Evolutionary conservation across 352 stramenopile genomes (phyloP), one percentile per base, ranked within the genome.

Genomic region (Elongisporangium undulatum): DNA sequence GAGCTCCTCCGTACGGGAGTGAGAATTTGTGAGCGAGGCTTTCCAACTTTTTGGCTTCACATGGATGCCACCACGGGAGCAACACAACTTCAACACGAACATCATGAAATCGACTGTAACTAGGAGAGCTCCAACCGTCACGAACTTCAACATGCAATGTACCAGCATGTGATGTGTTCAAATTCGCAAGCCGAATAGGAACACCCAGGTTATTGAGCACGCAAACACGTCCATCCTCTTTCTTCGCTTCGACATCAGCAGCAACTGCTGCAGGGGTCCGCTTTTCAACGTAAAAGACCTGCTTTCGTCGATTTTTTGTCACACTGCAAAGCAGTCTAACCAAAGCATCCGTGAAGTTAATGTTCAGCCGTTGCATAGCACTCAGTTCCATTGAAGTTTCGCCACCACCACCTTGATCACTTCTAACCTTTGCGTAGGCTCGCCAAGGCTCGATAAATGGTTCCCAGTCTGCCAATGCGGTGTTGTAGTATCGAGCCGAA

Each of bases 191-290:
- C 5, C 86, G 85, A 70, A 96, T 95, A 3, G 87, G 84, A 45
- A 94, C 86, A 34, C 87, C 87, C 2, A 96, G 72, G 53, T 94
- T 96, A 61, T 96, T 96, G 7, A 94, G 69, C n/a, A 96, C 87
- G 51, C 81, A 93, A 10, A 96, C 87, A 29, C 87, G 79, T 1
- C 85, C 85, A 49, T 92, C 78, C 53, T 92, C 85, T 62, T 94
- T 92, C 67, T 87, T 93, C 4, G 86, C 83, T 63, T 92, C 82
- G 1, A 76, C 83, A 55, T 94, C 83, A 17, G 85, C 83, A 26
- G 85, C 85, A 6, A 92, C 83, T 15, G 84, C 82, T 0, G 82
- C 80, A 22, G 89, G 82, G 1, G 85, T 88, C 6, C 87, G 77
- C 39, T 90, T 89, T 38, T 94, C 85, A 10, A 87, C 67, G 56